Base-by-base conservation (phyloP, 2,329 filamentous ascomycete genomes). In the Sporothrix humicola region DNA sequence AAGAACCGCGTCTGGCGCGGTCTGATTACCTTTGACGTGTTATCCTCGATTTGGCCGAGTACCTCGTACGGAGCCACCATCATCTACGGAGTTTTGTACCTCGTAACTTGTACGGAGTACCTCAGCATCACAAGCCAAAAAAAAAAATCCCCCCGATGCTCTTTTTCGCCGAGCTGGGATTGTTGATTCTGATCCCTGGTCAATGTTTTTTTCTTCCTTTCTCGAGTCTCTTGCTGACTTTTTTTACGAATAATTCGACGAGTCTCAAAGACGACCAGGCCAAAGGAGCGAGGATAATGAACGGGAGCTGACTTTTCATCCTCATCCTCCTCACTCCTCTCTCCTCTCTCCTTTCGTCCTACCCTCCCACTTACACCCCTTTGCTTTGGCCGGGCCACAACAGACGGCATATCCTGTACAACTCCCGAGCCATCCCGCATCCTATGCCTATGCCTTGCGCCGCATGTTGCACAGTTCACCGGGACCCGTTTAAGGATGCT, bases 341-440 rank as follows among this genome's bases (percentile, higher is more conserved):
- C 20, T 23, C 20, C n/a, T 37, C 58, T 9, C 31, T 20, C 50
- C n/a, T 20, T 54, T 54, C 20, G 50, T 17, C 7, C n/a, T 12
- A 15, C 6, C 48, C n/a, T 52, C 48, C 48, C n/a, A 17, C n/a
- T 52, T 52, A 52, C 48, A 52, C 48, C 48, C 48, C 48, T 52
- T 1, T 42, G 17, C 50, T 56, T 54, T 44, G 23, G 15, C 17
- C 10, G 26, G 31, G 46, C 42, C 46, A 69, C 31, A 9, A 56
- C 66, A 56, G 50, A 54, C 66, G 50, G 50, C 50, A 69, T 56
- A 54, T 56, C 31, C 46, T 69, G 66, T 56, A 17, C 48, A 69
- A 69, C 66, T 69, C 50, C 50, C 66, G 66, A 56, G 66, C 26
- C 48, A 42, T 46, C 66, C 50, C 50, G 31, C 66, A 56, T 69